A percentile compares a stretch with the other conserved stretches of the same genome.
These are phyloP conservation scores for Nematocida homosporus DNA, from an alignment of 371 early-diverging fungal genomes.

Conservation along the genomic window DNA sequence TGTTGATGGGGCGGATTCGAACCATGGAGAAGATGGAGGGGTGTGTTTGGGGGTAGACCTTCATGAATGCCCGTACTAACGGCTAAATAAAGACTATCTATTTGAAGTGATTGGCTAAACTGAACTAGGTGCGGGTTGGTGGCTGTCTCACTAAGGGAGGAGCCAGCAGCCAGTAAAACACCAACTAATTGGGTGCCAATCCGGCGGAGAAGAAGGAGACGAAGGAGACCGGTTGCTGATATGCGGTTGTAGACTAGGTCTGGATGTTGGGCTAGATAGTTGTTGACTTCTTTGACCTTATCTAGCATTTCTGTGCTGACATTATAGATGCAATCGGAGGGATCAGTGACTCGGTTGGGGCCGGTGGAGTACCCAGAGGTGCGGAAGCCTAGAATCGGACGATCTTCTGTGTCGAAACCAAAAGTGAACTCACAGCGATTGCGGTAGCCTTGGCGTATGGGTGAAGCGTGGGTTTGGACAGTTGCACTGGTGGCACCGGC, in stretches of 20 bases:
- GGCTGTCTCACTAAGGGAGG: not conserved
- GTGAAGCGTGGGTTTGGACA: slow-evolving; percentile 70
- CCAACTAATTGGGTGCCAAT: slow-evolving; percentile 66
- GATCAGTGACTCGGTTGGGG: slow-evolving; percentile 35
- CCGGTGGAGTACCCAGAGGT: slow-evolving; percentile 70
- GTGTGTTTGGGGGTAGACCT: not conserved
- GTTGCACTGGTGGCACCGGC: not conserved
- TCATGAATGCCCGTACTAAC: slow-evolving; percentile 10
- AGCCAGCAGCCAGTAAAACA: slow-evolving; percentile 33
- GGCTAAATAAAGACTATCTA: not conserved
- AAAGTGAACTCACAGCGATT: slow-evolving; percentile 77
- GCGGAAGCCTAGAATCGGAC: slow-evolving; percentile 73
- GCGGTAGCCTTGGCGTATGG: slow-evolving; percentile 71
- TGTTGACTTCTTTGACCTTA: slow-evolving; percentile 17
- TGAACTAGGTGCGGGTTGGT: not conserved
- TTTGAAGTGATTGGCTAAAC: slow-evolving; percentile 12
- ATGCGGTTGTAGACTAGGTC: slow-evolving; percentile 71
- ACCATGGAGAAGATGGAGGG: slow-evolving; percentile 12
- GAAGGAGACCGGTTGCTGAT: slow-evolving; percentile 72
- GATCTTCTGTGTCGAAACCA: slow-evolving; percentile 70
- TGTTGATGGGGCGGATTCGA: not conserved
- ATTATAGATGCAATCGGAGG: slow-evolving; percentile 35
- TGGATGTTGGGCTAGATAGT: slow-evolving; percentile 68
- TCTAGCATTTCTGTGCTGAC: slow-evolving; percentile 38
- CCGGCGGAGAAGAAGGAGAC: slow-evolving; percentile 71